Percentiles rank a stretch among this genome's conserved stretches.
phyloP scores from a whole-genome alignment of 176 grass and related monocot species.

The Microstegium vimineum region DNA sequence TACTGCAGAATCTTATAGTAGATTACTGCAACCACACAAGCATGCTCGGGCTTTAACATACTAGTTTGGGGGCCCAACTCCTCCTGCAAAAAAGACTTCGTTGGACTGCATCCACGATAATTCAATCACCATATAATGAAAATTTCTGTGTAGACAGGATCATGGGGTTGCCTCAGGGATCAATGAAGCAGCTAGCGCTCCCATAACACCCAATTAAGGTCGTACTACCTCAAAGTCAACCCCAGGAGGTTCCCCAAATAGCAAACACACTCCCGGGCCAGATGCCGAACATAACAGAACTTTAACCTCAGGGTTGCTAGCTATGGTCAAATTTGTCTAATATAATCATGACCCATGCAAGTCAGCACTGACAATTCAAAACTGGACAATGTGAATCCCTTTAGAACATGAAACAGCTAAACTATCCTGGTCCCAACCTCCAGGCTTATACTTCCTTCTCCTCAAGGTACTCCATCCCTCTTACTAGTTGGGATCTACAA shows the following conservation, averaged over 20 bases:
- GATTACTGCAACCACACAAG: not conserved
- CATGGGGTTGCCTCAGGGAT: not conserved
- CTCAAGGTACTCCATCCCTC: not conserved
- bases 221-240: not conserved
- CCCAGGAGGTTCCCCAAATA: not conserved
- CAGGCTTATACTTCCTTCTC: not conserved
- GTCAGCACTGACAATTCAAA: not conserved
- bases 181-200: not conserved
- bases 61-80: not conserved
- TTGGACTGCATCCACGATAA: not conserved
- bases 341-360: not conserved
- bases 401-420: not conserved
- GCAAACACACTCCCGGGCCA: not conserved
- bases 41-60: not conserved
- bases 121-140: not conserved
- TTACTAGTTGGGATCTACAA: too few species aligned
- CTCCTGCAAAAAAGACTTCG: not conserved
- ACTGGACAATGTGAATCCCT: not conserved
- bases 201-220: not conserved
- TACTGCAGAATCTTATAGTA: not conserved
- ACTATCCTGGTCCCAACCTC: not conserved
- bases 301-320: not conserved
- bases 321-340: not conserved
- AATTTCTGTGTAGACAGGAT: not conserved
- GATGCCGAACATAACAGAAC: not conserved